phyloP scores from a whole-genome alignment of 495 filamentous ascomycete genomes.

The Aspergillus carlsbadensis region DNA sequence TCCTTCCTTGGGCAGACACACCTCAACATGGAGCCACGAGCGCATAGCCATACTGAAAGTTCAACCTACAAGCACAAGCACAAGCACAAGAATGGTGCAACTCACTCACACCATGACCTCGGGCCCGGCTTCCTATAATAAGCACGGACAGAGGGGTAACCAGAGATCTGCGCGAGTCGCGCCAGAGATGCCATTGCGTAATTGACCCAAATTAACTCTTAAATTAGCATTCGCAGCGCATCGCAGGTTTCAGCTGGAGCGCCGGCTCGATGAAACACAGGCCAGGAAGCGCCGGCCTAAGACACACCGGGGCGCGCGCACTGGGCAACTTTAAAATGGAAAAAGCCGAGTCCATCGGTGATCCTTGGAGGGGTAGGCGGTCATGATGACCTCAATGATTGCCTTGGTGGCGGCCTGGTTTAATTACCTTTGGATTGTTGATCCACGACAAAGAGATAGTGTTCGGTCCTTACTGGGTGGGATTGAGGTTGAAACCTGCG shows the following conservation, averaged over 20 bases:
- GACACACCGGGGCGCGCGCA: not conserved
- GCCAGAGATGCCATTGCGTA: not conserved
- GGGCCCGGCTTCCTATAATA: not conserved
- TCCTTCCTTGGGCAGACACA: not conserved
- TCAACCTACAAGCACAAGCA: too few species aligned
- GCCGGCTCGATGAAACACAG: constrained; percentile 15
- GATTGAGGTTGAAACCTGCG: constrained; percentile 10
- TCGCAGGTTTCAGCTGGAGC: constrained; percentile 10
- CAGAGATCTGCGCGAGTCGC: not conserved
- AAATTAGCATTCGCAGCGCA: not conserved
- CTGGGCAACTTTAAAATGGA: constrained; percentile 6
- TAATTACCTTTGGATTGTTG: not conserved
- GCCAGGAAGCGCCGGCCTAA: constrained; percentile 9
- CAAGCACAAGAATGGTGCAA: not conserved
- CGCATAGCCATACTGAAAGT: not conserved
- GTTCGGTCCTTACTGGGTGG: not conserved
- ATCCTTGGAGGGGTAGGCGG: not conserved
- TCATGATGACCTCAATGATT: too few species aligned
- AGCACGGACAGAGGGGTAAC: not conserved
- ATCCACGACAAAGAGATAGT: not conserved
- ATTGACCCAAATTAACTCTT: not conserved
- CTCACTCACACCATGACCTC: not conserved
- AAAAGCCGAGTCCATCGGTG: not conserved
- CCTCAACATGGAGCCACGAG: not conserved
- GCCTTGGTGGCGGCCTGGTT: not conserved